Percentiles rank a stretch among this genome's conserved stretches.
Conservation (phyloP, 2,329 filamentous ascomycete genomes). For the Neopestalotiopsis sp. region DNA sequence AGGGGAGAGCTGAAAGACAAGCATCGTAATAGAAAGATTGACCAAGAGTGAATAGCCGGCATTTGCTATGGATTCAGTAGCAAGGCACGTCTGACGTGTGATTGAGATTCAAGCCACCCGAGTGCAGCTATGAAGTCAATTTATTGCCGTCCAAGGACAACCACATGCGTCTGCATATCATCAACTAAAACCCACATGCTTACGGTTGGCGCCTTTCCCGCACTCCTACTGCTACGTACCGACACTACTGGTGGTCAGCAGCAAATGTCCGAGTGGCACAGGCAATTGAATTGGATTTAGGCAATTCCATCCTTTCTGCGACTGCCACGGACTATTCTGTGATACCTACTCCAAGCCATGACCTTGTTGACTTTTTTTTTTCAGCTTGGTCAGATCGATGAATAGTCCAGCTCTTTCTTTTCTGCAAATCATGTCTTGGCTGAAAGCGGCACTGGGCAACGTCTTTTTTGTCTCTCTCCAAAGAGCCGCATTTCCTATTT, state of each 20-base stretch:
- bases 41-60: no score
- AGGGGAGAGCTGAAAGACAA: no score
- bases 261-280: slow-evolving; percentile 14
- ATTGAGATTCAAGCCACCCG: neutral
- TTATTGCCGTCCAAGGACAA: neutral
- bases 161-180: slow-evolving; percentile 4
- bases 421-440: neutral
- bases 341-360: neutral
- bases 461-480: neutral
- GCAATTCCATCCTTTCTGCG: neutral
- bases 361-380: no score
- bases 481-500: slow-evolving; percentile 2
- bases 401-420: neutral
- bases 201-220: neutral
- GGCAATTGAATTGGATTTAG: neutral
- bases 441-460: neutral
- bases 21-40: no score
- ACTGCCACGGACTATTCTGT: neutral
- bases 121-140: neutral
- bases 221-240: neutral
- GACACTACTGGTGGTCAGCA: slow-evolving; percentile 5
- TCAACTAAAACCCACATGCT: neutral
- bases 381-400: neutral
- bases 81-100: neutral
- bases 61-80: neutral